Conservation (phyloP, 371 early-diverging fungal genomes). For the Parasitella parasitica region DNA sequence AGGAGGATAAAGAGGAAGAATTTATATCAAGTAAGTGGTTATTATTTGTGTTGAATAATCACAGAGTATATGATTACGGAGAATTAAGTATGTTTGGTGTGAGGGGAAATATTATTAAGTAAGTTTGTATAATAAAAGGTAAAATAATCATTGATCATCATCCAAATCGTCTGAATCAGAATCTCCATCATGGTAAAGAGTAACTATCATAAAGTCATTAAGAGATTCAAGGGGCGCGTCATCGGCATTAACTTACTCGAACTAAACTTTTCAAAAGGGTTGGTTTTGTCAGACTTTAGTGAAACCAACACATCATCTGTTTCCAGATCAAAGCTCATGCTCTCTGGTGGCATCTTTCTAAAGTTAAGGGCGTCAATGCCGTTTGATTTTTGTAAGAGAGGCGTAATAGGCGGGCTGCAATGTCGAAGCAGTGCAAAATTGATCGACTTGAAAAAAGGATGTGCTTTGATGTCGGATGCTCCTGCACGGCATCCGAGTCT, state of each 20-base stretch:
- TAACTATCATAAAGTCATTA: constrained; percentile 35
- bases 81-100: background rate
- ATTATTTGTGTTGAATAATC: background rate
- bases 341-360: constrained; percentile 46
- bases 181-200: constrained; percentile 64
- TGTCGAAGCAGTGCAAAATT: constrained; percentile 91
- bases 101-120: too few relatives aligned
- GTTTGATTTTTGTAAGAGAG: constrained; percentile 53
- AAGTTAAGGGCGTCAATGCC: constrained; percentile 66
- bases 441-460: constrained; percentile 86
- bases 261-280: constrained; percentile 34
- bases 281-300: constrained; percentile 16
- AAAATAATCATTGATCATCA: background rate
- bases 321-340: constrained; percentile 22
- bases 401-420: constrained; percentile 86
- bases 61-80: background rate
- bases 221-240: background rate
- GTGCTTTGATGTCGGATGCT: constrained; percentile 92
- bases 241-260: constrained; percentile 19
- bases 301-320: constrained; percentile 24
- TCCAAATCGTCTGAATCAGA: constrained; percentile 37
- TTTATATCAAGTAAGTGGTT: background rate
- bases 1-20: too few relatives aligned
- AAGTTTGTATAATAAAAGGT: too few relatives aligned
- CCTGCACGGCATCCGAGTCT: constrained; percentile 84